These are phyloP conservation scores for Magnolia sinica DNA, from an alignment of 164 flowering plant genomes.

Conservation along the genomic window DNA sequence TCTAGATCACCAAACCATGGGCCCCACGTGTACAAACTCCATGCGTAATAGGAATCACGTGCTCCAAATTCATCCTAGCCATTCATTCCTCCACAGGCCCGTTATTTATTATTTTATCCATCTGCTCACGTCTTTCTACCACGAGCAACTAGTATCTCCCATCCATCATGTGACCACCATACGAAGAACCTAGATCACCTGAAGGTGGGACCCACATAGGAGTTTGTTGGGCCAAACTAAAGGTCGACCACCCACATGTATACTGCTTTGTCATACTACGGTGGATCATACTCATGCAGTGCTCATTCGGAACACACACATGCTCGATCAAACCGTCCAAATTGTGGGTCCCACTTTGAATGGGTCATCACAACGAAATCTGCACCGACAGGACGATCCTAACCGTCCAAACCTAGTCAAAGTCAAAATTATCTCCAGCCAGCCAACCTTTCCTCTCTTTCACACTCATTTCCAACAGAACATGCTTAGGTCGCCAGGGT, in stretches of 20 bases:
- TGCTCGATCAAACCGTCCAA: background rate
- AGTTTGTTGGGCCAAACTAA: background rate
- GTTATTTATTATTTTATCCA: too few relatives aligned
- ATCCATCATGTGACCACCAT: too few relatives aligned
- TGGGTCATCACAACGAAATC: background rate
- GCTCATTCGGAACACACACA: background rate
- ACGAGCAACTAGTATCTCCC: too few relatives aligned
- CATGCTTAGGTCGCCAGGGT: background rate
- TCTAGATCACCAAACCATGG: too few relatives aligned
- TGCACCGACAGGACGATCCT: background rate
- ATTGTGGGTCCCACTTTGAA: background rate
- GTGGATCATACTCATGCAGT: background rate
- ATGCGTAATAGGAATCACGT: too few relatives aligned
- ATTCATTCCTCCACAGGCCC: too few relatives aligned
- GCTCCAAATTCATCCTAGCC: too few relatives aligned
- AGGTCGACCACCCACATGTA: too few relatives aligned
- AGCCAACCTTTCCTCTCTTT: background rate
- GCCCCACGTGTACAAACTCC: too few relatives aligned
- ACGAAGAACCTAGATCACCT: too few relatives aligned
- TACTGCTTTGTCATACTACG: background rate
- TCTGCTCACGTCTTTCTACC: too few relatives aligned
- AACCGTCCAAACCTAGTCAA: background rate
- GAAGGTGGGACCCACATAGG: background rate
- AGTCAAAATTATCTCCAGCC: background rate
- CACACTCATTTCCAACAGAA: background rate